A percentile compares a stretch with the other conserved stretches of the same genome.
phyloP scores from a whole-genome alignment of 805 yeast species.

The Suhomyces prunicola region DNA sequence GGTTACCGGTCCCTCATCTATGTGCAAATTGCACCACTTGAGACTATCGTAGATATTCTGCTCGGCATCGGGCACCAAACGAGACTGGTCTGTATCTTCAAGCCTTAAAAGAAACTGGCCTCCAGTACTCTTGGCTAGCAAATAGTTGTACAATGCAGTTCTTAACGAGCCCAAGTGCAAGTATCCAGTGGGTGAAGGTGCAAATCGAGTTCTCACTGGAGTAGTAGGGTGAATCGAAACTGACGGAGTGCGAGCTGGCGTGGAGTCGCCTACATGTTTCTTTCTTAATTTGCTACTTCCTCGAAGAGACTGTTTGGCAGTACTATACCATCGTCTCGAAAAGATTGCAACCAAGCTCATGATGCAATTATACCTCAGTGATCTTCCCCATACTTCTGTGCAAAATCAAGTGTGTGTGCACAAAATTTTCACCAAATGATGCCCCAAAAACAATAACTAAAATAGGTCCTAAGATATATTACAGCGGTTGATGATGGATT shows the following conservation, averaged over 20 bases:
- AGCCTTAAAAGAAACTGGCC: slow-evolving; percentile 80
- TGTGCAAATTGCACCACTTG: slow-evolving; percentile 67
- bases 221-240: slow-evolving; percentile 35
- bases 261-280: neutral
- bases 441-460: neutral
- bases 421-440: neutral
- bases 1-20: slow-evolving; percentile 79
- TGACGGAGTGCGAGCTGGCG: neutral
- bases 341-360: neutral
- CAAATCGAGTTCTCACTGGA: slow-evolving; percentile 87
- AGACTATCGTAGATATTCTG: slow-evolving; percentile 70
- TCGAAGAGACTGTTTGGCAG: neutral
- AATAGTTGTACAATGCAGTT: slow-evolving; percentile 87
- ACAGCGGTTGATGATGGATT: neutral
- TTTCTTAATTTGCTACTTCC: neutral
- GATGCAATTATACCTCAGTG: neutral
- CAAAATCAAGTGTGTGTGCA: neutral
- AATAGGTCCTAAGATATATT: neutral
- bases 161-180: slow-evolving; percentile 92
- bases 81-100: slow-evolving; percentile 88
- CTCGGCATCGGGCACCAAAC: slow-evolving; percentile 82
- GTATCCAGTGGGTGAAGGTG: slow-evolving; percentile 97
- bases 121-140: slow-evolving; percentile 72
- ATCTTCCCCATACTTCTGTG: neutral
- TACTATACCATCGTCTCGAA: neutral